phyloP scores from a whole-genome alignment of 2,329 filamentous ascomycete genomes.

The Annulohypoxylon truncatum region DNA sequence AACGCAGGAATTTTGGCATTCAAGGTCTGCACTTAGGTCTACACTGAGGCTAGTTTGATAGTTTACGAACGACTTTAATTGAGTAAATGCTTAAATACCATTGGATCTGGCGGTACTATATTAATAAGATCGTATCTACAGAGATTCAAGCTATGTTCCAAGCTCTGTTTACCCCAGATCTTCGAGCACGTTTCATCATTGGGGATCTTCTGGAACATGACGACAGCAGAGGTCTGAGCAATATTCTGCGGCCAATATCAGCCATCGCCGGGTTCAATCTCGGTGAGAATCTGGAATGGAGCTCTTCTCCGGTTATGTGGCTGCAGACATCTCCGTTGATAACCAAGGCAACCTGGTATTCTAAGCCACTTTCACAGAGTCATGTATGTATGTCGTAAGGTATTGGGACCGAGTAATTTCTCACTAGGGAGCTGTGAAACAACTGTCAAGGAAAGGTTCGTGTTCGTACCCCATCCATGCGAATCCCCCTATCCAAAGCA shows the following conservation, averaged over 20 bases:
- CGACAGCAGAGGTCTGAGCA: constrained; percentile 22
- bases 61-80: background rate
- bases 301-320: background rate
- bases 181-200: constrained; percentile 20
- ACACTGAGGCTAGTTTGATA: background rate
- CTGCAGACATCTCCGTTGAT: background rate
- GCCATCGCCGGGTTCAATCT: background rate
- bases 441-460: background rate
- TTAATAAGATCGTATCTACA: too few species aligned
- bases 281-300: background rate
- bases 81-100: too few species aligned
- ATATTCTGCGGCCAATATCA: background rate
- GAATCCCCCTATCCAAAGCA: background rate
- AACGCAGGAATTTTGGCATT: background rate
- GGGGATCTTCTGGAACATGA: constrained; percentile 21
- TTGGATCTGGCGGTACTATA: too few species aligned
- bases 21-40: background rate
- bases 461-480: background rate
- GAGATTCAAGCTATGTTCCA: background rate
- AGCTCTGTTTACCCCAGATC: constrained; percentile 17
- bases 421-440: background rate
- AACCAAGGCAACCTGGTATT: background rate
- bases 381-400: background rate
- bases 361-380: background rate
- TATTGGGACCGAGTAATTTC: background rate